Evolutionary conservation across 345 rosid species (phyloP).

Genomic region (Camelina sativa): DNA sequence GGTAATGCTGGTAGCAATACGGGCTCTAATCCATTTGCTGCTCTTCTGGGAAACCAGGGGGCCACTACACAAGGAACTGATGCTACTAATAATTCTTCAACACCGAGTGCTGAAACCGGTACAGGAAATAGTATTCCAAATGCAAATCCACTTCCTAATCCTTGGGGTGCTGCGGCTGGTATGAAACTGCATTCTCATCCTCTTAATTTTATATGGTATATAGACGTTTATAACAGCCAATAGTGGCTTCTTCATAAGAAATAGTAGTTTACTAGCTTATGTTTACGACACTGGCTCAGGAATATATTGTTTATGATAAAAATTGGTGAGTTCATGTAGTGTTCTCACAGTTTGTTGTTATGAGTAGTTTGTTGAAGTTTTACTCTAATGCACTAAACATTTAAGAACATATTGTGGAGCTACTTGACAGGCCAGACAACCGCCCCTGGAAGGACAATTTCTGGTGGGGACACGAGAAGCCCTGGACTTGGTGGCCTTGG

Average conservation of each 20-base stretch:
- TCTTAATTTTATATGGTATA: not conserved
- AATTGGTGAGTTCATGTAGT: slow-evolving; percentile 1
- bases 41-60: slow-evolving; percentile 60
- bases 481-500: slow-evolving; percentile 69
- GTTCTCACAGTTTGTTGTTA: slow-evolving; percentile 2
- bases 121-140: slow-evolving; percentile 61
- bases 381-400: slow-evolving; percentile 9
- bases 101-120: slow-evolving; percentile 52
- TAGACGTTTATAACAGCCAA: not conserved
- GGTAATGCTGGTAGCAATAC: slow-evolving; percentile 52
- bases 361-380: not conserved
- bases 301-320: not conserved
- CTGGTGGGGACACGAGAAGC: slow-evolving; percentile 58
- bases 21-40: slow-evolving; percentile 65
- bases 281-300: slow-evolving; percentile 3
- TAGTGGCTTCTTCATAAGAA: not conserved
- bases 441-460: slow-evolving; percentile 55
- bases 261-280: not conserved
- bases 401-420: not conserved
- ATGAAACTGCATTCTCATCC: slow-evolving; percentile 30
- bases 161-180: slow-evolving; percentile 68
- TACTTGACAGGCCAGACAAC: slow-evolving; percentile 52
- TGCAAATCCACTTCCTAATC: slow-evolving; percentile 85
- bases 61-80: slow-evolving; percentile 44
- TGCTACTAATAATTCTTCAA: slow-evolving; percentile 55